Evolutionary conservation across 208 protist genomes (phyloP).

Genomic region (Angomonas deanei): DNA sequence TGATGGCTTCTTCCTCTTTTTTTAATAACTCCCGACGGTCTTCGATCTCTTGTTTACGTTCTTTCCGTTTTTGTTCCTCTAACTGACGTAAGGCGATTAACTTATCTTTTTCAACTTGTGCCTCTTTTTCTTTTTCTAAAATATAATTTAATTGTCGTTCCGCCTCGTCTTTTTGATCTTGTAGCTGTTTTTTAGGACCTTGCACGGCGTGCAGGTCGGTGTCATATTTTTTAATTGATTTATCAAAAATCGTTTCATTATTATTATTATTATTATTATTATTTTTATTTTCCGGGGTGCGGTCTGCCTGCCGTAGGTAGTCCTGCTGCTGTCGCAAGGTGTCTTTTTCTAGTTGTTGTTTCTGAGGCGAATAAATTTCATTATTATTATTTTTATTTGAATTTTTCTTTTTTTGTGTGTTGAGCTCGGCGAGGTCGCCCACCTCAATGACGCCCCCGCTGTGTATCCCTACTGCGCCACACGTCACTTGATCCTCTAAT

Average conservation of each 20-base stretch:
- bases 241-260: background rate
- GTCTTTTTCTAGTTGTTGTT: background rate
- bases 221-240: background rate
- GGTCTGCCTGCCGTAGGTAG: conserved; percentile 6
- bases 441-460: background rate
- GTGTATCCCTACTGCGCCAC: background rate
- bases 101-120: conserved; percentile 7
- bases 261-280: conserved; percentile 1
- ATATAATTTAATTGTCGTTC: background rate
- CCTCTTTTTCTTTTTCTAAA: background rate
- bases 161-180: background rate
- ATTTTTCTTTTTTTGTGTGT: no score
- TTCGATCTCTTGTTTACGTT: conserved; percentile 32
- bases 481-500: background rate
- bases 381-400: background rate
- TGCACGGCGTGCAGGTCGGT: background rate
- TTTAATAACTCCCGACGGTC: conserved; percentile 47
- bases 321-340: conserved; percentile 21
- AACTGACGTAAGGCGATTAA: conserved; percentile 12
- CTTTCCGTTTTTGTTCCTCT: conserved; percentile 10
- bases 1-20: conserved; percentile 41
- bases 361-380: background rate
- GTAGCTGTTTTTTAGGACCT: background rate
- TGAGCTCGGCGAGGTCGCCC: background rate
- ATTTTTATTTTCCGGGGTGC: background rate